phyloP scores from a whole-genome alignment of 2,329 filamentous ascomycete genomes.

The Phyllosticta capitalensis region DNA sequence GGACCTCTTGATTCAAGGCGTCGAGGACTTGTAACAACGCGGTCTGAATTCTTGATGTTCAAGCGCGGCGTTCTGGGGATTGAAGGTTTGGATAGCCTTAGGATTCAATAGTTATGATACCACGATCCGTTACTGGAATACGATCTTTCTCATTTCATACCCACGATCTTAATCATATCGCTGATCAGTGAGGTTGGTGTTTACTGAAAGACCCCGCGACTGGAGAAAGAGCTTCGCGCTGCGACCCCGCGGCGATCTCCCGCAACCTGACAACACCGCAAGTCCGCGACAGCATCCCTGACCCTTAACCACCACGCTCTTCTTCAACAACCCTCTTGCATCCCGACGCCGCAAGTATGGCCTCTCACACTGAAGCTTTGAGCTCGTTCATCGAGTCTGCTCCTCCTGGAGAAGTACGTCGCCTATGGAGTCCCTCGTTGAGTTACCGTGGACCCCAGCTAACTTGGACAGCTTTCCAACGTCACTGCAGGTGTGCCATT shows the following conservation, averaged over 20 bases:
- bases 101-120: neutral
- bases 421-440: neutral
- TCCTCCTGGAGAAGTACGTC: conserved; percentile 84
- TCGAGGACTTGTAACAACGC: neutral
- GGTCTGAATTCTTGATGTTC: neutral
- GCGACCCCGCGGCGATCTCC: conserved; percentile 19
- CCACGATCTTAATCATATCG: neutral
- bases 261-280: conserved; percentile 11
- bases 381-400: conserved; percentile 86
- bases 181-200: neutral
- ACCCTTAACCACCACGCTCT: neutral
- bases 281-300: neutral
- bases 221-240: conserved; percentile 14
- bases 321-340: neutral
- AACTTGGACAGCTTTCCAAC: conserved; percentile 60
- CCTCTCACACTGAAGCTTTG: conserved; percentile 32
- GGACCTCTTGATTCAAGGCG: neutral
- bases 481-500: conserved; percentile 64
- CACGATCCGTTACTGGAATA: neutral
- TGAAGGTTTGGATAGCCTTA: neutral
- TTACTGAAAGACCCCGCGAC: conserved; percentile 4
- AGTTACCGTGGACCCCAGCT: conserved; percentile 14
- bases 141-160: neutral
- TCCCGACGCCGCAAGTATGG: conserved; percentile 12
- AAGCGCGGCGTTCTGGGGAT: neutral